phyloP scores from a whole-genome alignment of 768 basidiomycete genomes.

The Coprinopsis strossmayeri region DNA sequence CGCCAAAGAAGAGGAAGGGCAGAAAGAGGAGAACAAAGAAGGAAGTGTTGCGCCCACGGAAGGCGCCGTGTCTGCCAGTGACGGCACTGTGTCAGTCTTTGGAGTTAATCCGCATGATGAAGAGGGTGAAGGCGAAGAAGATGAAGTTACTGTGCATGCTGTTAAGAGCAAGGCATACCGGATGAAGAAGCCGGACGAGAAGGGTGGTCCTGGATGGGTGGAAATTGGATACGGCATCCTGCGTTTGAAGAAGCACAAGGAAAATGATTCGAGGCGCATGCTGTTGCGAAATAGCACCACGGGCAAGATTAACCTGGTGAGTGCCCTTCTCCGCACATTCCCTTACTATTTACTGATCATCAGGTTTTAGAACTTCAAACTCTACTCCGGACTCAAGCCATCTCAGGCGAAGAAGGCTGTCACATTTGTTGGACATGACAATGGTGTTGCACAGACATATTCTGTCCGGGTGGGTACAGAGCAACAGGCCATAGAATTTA shows the following conservation, averaged over 20 bases:
- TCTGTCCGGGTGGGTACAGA: constrained; percentile 56
- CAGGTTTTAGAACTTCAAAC: constrained; percentile 78
- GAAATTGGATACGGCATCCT: constrained; percentile 66
- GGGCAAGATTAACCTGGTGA: constrained; percentile 68
- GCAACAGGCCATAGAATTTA: constrained; percentile 49
- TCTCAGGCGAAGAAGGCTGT: constrained; percentile 46
- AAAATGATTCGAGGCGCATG: constrained; percentile 48
- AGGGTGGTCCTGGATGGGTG: constrained; percentile 44
- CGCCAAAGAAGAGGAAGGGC: constrained; percentile 15
- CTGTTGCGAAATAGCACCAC: constrained; percentile 69
- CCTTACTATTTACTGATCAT: no score
- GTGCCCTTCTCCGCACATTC: constrained; percentile 19
- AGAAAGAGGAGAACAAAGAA: constrained; percentile 18
- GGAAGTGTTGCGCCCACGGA: constrained; percentile 33
- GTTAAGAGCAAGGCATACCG: constrained; percentile 59
- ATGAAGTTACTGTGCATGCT: constrained; percentile 60
- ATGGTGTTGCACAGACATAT: constrained; percentile 52
- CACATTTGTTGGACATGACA: constrained; percentile 66
- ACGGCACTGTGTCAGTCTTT: constrained; percentile 6
- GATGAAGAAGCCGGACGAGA: constrained; percentile 43
- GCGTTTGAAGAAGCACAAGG: constrained; percentile 70
- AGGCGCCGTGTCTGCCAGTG: background rate
- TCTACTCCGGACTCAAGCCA: constrained; percentile 54
- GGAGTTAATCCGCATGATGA: constrained; percentile 43
- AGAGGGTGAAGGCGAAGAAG: constrained; percentile 78